These are phyloP conservation scores for Dujonia santamariae DNA, from an alignment of 1,139 yeast species.

Conservation along the genomic window DNA sequence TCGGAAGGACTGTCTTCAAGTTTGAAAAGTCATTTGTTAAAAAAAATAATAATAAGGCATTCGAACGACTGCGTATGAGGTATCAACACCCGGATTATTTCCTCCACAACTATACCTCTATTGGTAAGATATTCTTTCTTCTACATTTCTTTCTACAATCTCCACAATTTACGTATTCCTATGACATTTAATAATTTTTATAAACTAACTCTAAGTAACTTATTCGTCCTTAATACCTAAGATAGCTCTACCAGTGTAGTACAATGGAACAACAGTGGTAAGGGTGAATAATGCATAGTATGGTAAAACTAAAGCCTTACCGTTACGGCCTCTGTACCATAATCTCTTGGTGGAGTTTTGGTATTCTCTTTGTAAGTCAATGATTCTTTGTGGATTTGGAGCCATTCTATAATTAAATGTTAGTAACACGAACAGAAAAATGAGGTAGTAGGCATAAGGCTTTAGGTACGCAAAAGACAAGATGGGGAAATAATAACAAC, in stretches of 20 bases:
- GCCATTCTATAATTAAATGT: conserved; percentile 5
- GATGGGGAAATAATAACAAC: neutral
- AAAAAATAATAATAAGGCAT: no score
- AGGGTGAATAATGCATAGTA: conserved; percentile 83
- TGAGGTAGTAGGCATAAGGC: neutral
- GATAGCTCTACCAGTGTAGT: conserved; percentile 77
- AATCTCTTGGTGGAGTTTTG: conserved; percentile 70
- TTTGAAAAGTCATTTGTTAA: no score
- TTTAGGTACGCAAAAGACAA: neutral
- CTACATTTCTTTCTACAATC: no score
- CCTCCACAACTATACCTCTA: no score
- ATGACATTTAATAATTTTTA: neutral
- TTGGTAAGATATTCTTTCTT: no score
- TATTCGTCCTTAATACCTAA: conserved; percentile 61
- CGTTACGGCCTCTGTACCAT: conserved; percentile 72
- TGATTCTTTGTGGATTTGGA: conserved; percentile 57
- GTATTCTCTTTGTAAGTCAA: conserved; percentile 71
- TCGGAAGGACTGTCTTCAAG: no score
- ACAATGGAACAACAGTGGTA: conserved; percentile 66
- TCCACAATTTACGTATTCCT: neutral
- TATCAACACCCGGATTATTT: no score
- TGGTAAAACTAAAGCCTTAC: conserved; percentile 82
- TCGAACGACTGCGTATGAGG: no score
- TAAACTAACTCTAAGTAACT: no score
- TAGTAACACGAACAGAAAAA: conserved; percentile 1